phyloP scores from a whole-genome alignment of 441 rosid species.

The Corymbia calophylla region DNA sequence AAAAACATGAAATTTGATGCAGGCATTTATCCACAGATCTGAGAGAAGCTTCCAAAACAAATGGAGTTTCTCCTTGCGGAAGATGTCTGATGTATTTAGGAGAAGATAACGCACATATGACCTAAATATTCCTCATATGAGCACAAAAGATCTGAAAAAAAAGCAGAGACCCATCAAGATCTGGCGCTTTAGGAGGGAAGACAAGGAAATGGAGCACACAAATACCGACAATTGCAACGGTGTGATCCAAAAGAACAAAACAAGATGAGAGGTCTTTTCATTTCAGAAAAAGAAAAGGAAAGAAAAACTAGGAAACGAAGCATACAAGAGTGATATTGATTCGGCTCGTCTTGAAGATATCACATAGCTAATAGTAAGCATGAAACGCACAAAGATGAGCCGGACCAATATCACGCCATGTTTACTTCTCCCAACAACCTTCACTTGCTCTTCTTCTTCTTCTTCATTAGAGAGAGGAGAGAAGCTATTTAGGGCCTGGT shows the following conservation, averaged over 20 bases:
- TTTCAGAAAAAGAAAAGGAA: neutral
- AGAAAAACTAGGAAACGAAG: neutral
- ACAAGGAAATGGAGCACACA: neutral
- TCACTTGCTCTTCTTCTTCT: neutral
- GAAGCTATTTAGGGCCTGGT: neutral
- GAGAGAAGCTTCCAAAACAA: neutral
- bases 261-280: neutral
- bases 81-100: neutral
- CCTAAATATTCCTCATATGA: neutral
- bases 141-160: neutral
- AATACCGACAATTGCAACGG: neutral
- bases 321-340: conserved; percentile 22
- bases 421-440: conserved; percentile 2
- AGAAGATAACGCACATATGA: neutral
- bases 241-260: neutral
- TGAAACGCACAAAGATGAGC: conserved; percentile 1
- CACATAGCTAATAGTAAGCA: neutral
- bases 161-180: neutral
- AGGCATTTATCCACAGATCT: neutral
- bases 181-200: neutral
- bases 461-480: neutral
- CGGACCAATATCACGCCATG: conserved; percentile 14
- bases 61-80: neutral
- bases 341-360: conserved; percentile 2
- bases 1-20: neutral